Base-by-base conservation (phyloP, 345 rosid genomes). In the Noccaea caerulescens region DNA sequence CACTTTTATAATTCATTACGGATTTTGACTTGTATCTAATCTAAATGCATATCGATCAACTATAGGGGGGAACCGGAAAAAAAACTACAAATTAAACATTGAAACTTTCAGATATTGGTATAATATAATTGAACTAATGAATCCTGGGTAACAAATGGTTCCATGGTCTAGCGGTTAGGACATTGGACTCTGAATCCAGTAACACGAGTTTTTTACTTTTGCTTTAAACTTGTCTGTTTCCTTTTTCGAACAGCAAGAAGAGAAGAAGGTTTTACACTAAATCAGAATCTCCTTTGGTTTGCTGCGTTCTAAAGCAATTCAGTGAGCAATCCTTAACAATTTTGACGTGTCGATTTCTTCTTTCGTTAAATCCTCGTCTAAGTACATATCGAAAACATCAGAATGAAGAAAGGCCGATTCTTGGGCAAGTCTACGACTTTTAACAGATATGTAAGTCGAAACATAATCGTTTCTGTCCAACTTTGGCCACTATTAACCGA, bases 131-230 rank as follows among this genome's bases (percentile, higher is more conserved):
- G 23, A 20, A 20, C 2, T 20, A 20, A 20, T 20, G 23, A 20
- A 20, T 20, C 23, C 0, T 0, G 8, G 1, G 0, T 0, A 10
- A 0, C 37, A 56, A 56, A 2, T 27, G 75, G 67, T 76, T 69
- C 74, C 45, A 68, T 68, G 79, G 65, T 68, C 93, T 86, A 83
- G 95, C 67, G 90, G 96, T 89, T 42, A 85, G 91, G 89, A 87
- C 88, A 84, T 82, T 84, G 83, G 91, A 87, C 93, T 88, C 86
- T 83, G 92, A 85, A 88, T 92, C 90, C 84, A 83, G 84, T 86
- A 88, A 84, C 93, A 89, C 91, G 87, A 86, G n/a, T n/a, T n/a
- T n/a, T n/a, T n/a, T n/a, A n/a, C n/a, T n/a, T n/a, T n/a, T n/a
- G n/a, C n/a, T n/a, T 34, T 63, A 12, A 27, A 27, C 3, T 39